A percentile compares a stretch with the other conserved stretches of the same genome.
phyloP scores from a whole-genome alignment of 495 filamentous ascomycete species.

The Tetracladium setigerum region DNA sequence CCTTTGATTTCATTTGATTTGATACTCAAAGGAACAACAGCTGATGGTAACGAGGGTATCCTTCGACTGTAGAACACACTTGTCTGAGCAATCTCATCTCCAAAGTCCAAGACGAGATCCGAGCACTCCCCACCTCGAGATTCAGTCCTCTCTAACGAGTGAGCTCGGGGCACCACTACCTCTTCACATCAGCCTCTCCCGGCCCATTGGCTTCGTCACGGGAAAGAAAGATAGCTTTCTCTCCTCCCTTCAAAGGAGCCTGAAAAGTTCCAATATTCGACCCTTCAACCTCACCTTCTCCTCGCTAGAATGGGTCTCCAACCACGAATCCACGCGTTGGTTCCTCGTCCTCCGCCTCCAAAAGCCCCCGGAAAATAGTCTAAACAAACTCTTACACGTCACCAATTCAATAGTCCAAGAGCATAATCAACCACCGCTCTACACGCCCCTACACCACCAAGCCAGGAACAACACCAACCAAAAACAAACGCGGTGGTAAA shows the following conservation, averaged over 20 bases:
- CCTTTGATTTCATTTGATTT: background rate
- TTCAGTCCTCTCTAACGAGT: constrained; percentile 61
- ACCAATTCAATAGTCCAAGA: constrained; percentile 53
- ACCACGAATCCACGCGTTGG: constrained; percentile 70
- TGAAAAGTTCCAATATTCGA: constrained; percentile 34
- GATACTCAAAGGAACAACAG: background rate
- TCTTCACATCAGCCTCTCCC: constrained; percentile 84
- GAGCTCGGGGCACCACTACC: constrained; percentile 74
- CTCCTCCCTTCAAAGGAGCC: constrained; percentile 10
- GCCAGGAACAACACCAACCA: background rate
- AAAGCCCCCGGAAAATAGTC: constrained; percentile 28
- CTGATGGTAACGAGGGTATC: constrained; percentile 53
- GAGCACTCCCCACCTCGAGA: constrained; percentile 3
- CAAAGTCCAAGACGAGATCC: constrained; percentile 20
- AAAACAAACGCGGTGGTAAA: background rate
- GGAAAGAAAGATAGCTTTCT: constrained; percentile 22
- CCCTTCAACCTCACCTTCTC: constrained; percentile 45
- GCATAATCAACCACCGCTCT: constrained; percentile 69
- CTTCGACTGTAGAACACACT: constrained; percentile 46
- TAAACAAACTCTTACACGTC: constrained; percentile 55
- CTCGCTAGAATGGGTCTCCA: constrained; percentile 58
- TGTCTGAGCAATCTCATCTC: constrained; percentile 46
- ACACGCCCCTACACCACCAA: constrained; percentile 27
- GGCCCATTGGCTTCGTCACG: constrained; percentile 32
- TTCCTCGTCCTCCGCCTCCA: constrained; percentile 70